Evolutionary conservation across 83 land plant species (phyloP).

Genomic region (Thuja plicata): DNA sequence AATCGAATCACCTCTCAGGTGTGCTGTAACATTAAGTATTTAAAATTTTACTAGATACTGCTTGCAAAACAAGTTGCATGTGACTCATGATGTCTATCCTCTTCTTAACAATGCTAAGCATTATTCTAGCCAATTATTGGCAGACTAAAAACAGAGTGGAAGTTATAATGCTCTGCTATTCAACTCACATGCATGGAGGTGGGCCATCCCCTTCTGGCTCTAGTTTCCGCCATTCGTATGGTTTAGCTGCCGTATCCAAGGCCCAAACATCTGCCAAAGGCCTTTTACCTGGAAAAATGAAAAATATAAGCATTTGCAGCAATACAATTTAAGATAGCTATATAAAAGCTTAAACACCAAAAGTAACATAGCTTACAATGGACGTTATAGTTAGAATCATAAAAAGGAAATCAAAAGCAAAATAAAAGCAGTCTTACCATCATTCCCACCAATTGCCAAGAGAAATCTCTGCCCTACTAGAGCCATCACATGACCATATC

Average conservation of each 20-base stretch:
- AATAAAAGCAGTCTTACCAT: slow-evolving; percentile 45
- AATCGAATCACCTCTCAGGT: not conserved
- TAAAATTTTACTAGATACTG: not conserved
- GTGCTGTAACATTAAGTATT: not conserved
- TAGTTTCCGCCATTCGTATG: slow-evolving; percentile 89
- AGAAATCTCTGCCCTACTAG: slow-evolving; percentile 87
- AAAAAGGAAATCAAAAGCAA: slow-evolving; percentile 8
- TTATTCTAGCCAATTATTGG: not conserved
- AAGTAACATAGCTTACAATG: not conserved
- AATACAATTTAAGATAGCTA: not conserved
- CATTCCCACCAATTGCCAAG: slow-evolving; percentile 87
- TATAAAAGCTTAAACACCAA: not conserved
- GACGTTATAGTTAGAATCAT: not conserved
- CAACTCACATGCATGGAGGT: slow-evolving; percentile 90
- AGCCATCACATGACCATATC: slow-evolving; percentile 96
- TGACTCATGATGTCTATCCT: not conserved
- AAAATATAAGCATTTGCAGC: not conserved
- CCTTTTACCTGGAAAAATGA: slow-evolving; percentile 60
- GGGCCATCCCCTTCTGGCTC: slow-evolving; percentile 97
- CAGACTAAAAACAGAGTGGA: not conserved
- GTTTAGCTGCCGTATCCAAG: slow-evolving; percentile 91
- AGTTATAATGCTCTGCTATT: not conserved
- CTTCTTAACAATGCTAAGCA: not conserved
- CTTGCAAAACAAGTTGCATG: not conserved
- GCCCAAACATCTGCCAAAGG: slow-evolving; percentile 96